phyloP scores from a whole-genome alignment of 441 rosid species.

The Aleurites moluccanus region DNA sequence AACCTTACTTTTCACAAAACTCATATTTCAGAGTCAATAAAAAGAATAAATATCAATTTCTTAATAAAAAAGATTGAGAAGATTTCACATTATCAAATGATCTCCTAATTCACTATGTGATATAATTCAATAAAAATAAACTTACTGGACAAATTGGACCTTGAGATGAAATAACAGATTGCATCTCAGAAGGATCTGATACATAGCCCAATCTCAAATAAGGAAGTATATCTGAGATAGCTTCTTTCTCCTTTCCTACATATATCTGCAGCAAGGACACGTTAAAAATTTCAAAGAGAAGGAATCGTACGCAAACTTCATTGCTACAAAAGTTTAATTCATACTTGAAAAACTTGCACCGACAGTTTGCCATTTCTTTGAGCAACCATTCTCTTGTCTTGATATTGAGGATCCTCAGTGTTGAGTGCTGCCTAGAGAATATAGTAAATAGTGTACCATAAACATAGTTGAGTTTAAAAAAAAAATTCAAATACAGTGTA shows the following conservation, averaged over 20 bases:
- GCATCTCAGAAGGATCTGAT: slow-evolving; percentile 89
- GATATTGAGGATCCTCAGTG: slow-evolving; percentile 96
- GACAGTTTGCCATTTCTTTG: slow-evolving; percentile 92
- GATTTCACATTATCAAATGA: not conserved
- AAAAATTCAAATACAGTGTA: slow-evolving; percentile 18
- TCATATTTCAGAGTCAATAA: too few relatives aligned
- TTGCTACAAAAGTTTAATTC: slow-evolving; percentile 22
- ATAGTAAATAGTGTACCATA: slow-evolving; percentile 24
- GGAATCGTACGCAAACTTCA: slow-evolving; percentile 17
- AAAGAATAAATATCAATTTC: too few relatives aligned
- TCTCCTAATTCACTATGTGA: not conserved
- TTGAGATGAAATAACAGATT: slow-evolving; percentile 87
- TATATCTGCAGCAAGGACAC: slow-evolving; percentile 49
- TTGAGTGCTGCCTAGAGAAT: slow-evolving; percentile 75
- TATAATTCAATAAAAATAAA: slow-evolving; percentile 17
- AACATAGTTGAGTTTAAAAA: slow-evolving; percentile 16
- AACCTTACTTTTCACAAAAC: not conserved
- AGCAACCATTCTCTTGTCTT: slow-evolving; percentile 93
- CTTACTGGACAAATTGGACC: slow-evolving; percentile 95
- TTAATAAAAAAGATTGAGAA: not conserved
- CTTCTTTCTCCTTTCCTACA: slow-evolving; percentile 87
- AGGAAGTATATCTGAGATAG: slow-evolving; percentile 84
- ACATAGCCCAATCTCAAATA: slow-evolving; percentile 90
- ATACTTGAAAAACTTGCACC: slow-evolving; percentile 68
- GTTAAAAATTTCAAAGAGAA: slow-evolving; percentile 21